A percentile compares a stretch with the other conserved stretches of the same genome.
Conservation (phyloP, 352 stramenopile species). For the Thalassiosira exigua region DNA sequence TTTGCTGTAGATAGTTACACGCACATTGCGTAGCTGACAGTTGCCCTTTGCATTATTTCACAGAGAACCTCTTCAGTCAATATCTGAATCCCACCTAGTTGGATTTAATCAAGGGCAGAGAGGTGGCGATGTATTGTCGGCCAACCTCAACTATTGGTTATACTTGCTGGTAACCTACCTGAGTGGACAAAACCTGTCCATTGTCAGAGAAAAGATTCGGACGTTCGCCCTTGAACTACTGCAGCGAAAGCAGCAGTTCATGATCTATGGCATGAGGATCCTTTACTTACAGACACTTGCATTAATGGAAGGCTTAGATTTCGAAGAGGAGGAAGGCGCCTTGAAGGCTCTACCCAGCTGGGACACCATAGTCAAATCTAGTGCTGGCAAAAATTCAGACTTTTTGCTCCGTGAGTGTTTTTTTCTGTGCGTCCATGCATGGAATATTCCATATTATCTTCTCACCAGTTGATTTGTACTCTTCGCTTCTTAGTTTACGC, state of each 20-base stretch:
- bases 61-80: constrained; percentile 33
- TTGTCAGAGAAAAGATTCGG: constrained; percentile 3
- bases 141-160: constrained; percentile 9
- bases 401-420: too few species aligned
- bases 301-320: constrained; percentile 8
- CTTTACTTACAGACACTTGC: constrained; percentile 2
- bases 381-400: too few species aligned
- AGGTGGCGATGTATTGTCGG: constrained; percentile 13
- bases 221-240: neutral
- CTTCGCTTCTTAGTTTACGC: neutral
- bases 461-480: neutral
- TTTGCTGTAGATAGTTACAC: neutral
- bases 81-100: constrained; percentile 31
- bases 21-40: too few species aligned
- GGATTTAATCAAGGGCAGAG: constrained; percentile 25
- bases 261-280: neutral
- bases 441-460: too few species aligned
- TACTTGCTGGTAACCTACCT: constrained; percentile 15
- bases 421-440: too few species aligned
- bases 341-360: neutral
- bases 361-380: neutral
- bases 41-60: too few species aligned
- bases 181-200: constrained; percentile 12
- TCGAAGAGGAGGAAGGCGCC: neutral
- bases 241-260: constrained; percentile 2